Percentiles rank a stretch among this genome's conserved stretches.
These are phyloP conservation scores for Pseudofabraea citricarpa DNA, from an alignment of 2,329 filamentous ascomycete species.

Conservation along the genomic window DNA sequence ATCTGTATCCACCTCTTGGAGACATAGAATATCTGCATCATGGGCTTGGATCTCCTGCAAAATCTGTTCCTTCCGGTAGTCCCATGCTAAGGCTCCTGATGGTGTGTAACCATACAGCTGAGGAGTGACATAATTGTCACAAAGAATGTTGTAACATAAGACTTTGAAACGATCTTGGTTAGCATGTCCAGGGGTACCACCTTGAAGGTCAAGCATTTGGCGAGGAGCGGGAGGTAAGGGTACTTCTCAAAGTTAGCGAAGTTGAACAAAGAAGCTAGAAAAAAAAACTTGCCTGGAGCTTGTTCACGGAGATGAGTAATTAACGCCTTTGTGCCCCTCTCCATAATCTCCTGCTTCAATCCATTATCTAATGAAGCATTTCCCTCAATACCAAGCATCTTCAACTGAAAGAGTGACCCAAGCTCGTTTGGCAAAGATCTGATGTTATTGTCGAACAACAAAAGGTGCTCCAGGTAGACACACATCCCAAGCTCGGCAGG, in stretches of 20 bases:
- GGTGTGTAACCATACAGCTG: constrained; percentile 88
- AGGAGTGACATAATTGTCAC: constrained; percentile 85
- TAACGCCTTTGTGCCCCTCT: constrained; percentile 80
- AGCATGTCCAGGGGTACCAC: constrained; percentile 48
- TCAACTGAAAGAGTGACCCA: constrained; percentile 81
- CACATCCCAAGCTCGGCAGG: constrained; percentile 96
- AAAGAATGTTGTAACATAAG: constrained; percentile 92
- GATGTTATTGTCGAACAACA: constrained; percentile 88
- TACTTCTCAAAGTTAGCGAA: constrained; percentile 43
- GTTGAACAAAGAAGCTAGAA: constrained; percentile 14
- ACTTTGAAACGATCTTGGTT: constrained; percentile 71
- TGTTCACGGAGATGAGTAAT: constrained; percentile 80
- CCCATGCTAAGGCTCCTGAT: constrained; percentile 76
- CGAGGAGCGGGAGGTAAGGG: constrained; percentile 73
- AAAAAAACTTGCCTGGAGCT: constrained; percentile 65
- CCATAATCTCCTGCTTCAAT: constrained; percentile 76
- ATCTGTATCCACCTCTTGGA: constrained; percentile 91
- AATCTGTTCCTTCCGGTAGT: constrained; percentile 78
- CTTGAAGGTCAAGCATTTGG: constrained; percentile 72
- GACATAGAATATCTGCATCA: constrained; percentile 82
- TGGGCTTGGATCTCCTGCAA: constrained; percentile 74
- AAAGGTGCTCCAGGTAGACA: constrained; percentile 78
- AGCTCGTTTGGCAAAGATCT: constrained; percentile 78
- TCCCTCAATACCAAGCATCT: constrained; percentile 86
- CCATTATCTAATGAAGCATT: constrained; percentile 78